Conservation (phyloP, 192 early-diverging fungal species). For the Diversispora epigaea region DNA sequence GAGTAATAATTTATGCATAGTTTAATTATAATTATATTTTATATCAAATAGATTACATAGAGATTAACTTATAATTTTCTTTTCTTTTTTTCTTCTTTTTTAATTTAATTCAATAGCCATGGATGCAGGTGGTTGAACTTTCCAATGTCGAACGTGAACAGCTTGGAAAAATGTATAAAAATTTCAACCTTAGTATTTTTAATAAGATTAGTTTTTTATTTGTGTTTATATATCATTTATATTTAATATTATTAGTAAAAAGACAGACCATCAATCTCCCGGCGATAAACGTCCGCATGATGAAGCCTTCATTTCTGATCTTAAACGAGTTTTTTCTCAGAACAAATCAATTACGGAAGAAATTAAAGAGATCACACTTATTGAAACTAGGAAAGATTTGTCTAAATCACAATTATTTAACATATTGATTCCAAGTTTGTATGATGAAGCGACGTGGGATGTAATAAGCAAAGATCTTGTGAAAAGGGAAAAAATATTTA, state of each 20-base stretch:
- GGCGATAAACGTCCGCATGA: slow-evolving; percentile 39
- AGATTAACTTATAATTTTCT: neutral
- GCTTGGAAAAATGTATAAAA: slow-evolving; percentile 34
- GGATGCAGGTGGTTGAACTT: slow-evolving; percentile 64
- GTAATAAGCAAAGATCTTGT: slow-evolving; percentile 40
- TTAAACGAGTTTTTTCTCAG: slow-evolving; percentile 53
- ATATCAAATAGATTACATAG: neutral
- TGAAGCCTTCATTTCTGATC: slow-evolving; percentile 51
- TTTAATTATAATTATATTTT: neutral
- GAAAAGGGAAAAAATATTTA: slow-evolving; percentile 47
- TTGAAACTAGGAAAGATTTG: slow-evolving; percentile 82
- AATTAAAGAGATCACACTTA: slow-evolving; percentile 78
- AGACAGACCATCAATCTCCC: slow-evolving; percentile 5
- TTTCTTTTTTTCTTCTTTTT: neutral
- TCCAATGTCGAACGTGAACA: slow-evolving; percentile 59
- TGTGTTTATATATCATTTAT: neutral
- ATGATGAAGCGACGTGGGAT: slow-evolving; percentile 50
- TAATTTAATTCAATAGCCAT: slow-evolving; percentile 56
- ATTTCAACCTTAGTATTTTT: neutral
- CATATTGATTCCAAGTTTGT: slow-evolving; percentile 61
- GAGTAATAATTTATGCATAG: neutral
- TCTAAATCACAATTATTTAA: slow-evolving; percentile 75
- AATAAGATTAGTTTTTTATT: neutral
- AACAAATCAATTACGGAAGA: slow-evolving; percentile 52
- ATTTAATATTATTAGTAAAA: slow-evolving; percentile 23